Base-by-base conservation (phyloP, 1,139 yeast species). In the Yamadazyma dendronema region DNA sequence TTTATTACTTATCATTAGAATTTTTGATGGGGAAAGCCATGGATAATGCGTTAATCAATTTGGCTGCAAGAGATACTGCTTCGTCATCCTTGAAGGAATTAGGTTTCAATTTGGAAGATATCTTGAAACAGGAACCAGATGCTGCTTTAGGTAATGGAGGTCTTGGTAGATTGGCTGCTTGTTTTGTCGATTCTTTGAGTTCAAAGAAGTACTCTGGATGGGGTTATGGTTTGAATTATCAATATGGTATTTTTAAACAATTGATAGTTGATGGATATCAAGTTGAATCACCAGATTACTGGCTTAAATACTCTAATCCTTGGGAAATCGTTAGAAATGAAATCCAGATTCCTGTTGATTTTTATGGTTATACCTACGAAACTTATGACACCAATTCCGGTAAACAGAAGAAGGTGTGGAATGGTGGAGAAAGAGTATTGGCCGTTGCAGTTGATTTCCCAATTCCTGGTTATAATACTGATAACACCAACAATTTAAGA, bases 121-220 rank as follows among this genome's bases (percentile, higher is more conserved):
- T 90, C 22, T 69, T 89, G 51, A 80, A 81, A 38, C 81, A 84
- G 54, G 97, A 90, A 62, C 94, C 95, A 0, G 97, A 90, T 61
- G 96, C 96, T 12, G 97, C 90, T 16, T 74, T 89, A 40, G 97
- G 97, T 56, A 90, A 90, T 54, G 97, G 97, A 59, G 97, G 97
- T 44, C 70, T 90, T 43, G 97, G 97, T 43, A 79, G 97, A 59
- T 72, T 90, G 55, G 97, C 97, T 27, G 96, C 97, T 28, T 89
- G 97, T 65, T 89, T 87, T 56, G 79, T 90, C 38, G 97, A 90
- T 65, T 87, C 96, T 1, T 68, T 90, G 56, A 80, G 95, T 25
- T 81, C 95, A 6, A 83, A 85, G 50, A 82, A 87, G 59, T 87
- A 86, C 60, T 89, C 95, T 23, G 96, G 95, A 36, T 89, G 97